phyloP scores from a whole-genome alignment of 257 asterid genomes.

The Apocynum venetum region DNA sequence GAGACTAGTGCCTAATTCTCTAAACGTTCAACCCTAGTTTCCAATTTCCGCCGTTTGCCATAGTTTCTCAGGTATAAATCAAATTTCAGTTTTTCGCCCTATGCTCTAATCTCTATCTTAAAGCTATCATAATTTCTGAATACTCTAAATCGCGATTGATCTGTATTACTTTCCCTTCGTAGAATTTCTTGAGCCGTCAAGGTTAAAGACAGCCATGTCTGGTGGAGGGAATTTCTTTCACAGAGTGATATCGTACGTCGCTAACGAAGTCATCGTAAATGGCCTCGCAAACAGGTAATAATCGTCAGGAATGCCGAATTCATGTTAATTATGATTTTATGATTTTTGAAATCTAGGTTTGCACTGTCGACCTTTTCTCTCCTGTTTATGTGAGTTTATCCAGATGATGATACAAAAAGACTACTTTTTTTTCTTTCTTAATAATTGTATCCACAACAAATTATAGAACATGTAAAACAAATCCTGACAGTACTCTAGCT shows the following conservation, averaged over 20 bases:
- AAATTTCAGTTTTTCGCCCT: neutral
- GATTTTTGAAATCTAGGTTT: neutral
- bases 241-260: constrained; percentile 57
- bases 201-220: constrained; percentile 37
- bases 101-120: too few relatives aligned
- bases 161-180: too few relatives aligned
- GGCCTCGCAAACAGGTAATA: constrained; percentile 71
- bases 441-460: neutral
- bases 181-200: constrained; percentile 2
- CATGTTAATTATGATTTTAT: neutral
- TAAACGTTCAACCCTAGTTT: neutral
- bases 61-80: neutral
- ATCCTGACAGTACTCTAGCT: neutral
- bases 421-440: neutral
- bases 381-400: neutral
- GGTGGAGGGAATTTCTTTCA: constrained; percentile 76
- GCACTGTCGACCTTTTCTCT: neutral
- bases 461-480: neutral
- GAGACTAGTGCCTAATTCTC: neutral
- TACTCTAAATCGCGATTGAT: too few relatives aligned
- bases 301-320: neutral
- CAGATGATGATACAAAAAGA: neutral
- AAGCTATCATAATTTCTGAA: too few relatives aligned
- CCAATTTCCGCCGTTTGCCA: neutral
- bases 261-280: constrained; percentile 46